Percentiles rank a stretch among this genome's conserved stretches.
phyloP scores from a whole-genome alignment of 2,329 filamentous ascomycete species.

The Pseudocercospora fijiensis region DNA sequence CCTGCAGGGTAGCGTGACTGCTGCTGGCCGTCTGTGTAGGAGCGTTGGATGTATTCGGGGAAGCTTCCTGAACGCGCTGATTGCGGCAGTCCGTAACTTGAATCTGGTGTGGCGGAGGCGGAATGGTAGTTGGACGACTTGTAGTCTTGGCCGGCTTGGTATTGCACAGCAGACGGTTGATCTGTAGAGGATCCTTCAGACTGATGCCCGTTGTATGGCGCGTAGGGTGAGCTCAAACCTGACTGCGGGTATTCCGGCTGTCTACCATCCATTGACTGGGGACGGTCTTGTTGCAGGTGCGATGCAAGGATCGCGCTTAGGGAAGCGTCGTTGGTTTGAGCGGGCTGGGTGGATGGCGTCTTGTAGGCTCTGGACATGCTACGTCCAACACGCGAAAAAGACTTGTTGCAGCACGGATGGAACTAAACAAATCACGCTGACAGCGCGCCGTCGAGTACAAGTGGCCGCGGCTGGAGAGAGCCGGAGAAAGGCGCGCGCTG shows the following conservation, averaged over 20 bases:
- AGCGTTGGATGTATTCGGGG: constrained; percentile 81
- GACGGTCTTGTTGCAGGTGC: constrained; percentile 40
- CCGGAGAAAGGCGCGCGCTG: constrained; percentile 37
- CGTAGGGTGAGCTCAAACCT: constrained; percentile 57
- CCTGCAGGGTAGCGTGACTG: constrained; percentile 72
- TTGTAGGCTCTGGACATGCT: constrained; percentile 50
- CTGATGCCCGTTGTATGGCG: constrained; percentile 57
- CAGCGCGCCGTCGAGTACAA: constrained; percentile 39
- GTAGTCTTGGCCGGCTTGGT: constrained; percentile 77
- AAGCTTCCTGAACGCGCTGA: constrained; percentile 79
- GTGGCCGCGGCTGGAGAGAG: constrained; percentile 37
- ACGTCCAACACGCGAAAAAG: constrained; percentile 35
- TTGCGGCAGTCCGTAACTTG: constrained; percentile 78
- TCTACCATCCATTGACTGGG: constrained; percentile 56
- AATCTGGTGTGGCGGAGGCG: constrained; percentile 73
- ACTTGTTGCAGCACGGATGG: constrained; percentile 35
- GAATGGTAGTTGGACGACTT: constrained; percentile 70
- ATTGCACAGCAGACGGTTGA: constrained; percentile 90
- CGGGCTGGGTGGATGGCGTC: constrained; percentile 27
- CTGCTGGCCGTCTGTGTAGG: constrained; percentile 69
- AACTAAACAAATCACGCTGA: constrained; percentile 37
- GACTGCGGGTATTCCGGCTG: constrained; percentile 53
- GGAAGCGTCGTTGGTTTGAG: constrained; percentile 41
- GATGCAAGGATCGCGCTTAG: constrained; percentile 43
- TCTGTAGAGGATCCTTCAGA: constrained; percentile 87